These are phyloP conservation scores for Pulicaria dysenterica DNA, from an alignment of 129 eudicot species.

Conservation along the genomic window DNA sequence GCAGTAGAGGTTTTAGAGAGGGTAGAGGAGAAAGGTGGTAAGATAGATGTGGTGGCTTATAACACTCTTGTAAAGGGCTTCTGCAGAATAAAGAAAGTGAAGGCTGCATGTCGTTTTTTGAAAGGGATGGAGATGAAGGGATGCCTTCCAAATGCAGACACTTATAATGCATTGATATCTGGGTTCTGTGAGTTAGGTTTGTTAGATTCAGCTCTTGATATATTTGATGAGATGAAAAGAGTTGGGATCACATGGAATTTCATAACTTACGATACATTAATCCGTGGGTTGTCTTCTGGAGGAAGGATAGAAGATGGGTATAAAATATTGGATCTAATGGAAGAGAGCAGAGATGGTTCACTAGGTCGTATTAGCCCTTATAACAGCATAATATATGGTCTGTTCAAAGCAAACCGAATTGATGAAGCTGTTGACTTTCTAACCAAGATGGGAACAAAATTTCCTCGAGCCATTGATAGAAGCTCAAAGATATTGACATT, in stretches of 20 bases:
- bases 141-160: constrained; percentile 65
- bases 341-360: constrained; percentile 45
- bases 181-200: constrained; percentile 67
- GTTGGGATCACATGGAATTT: constrained; percentile 56
- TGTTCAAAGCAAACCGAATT: constrained; percentile 44
- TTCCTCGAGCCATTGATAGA: constrained; percentile 55
- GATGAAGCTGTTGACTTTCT: constrained; percentile 58
- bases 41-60: constrained; percentile 70
- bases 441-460: constrained; percentile 42
- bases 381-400: constrained; percentile 67
- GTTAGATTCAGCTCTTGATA: constrained; percentile 63
- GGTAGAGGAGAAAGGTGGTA: constrained; percentile 73
- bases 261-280: constrained; percentile 59
- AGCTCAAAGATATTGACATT: constrained; percentile 41
- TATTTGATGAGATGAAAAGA: constrained; percentile 73
- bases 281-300: constrained; percentile 64
- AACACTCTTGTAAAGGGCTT: constrained; percentile 79
- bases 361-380: constrained; percentile 53
- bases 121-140: constrained; percentile 94
- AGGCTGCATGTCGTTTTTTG: constrained; percentile 50
- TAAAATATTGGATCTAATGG: constrained; percentile 66
- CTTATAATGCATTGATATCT: constrained; percentile 61
- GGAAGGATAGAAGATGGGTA: constrained; percentile 69
- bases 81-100: constrained; percentile 61
- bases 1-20: constrained; percentile 73